Base-by-base conservation (phyloP, 1,139 yeast species). In the Debaryomyces nepalensis region DNA sequence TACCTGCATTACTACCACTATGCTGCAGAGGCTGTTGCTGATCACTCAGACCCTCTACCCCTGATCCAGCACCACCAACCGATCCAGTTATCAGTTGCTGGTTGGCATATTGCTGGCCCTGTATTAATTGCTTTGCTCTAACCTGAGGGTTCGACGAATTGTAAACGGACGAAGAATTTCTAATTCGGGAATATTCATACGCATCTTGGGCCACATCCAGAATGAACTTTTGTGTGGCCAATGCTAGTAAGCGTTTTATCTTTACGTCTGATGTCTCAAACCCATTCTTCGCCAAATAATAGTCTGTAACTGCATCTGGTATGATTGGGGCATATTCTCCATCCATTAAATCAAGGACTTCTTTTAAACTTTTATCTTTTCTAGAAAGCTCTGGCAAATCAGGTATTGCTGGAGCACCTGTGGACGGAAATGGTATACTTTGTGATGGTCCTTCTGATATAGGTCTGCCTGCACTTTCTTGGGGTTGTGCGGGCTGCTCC, bases 291-390 rank as follows among this genome's bases (percentile, higher is more conserved):
- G 91, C 84, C 39, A 95, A 69, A 57, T 93, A 93, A 62, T 89
- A 93, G 58, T 93, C 98, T 0, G 97, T 88, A n/a, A 95, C 98
- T 0, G 96, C 95, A 60, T 95, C 99, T 0, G 99, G 99, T 33
- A 95, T 93, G 31, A 95, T 87, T 1, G 99, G 99, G 2, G 97
- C 90, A 62, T 85, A 90, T 45, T 90, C 96, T 1, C 70, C 76
- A 49, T 89, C 96, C 91, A 93, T 86, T 66, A 90, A 73, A 38
- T 85, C 87, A 26, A 95, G 73, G 26, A 95, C 84, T 54, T 95
- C 98, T 52, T 84, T 82, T 35, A 95, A 69, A 0, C 96, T 84
- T 58, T 89, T 90, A 55, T 95, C 99, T 53, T 88, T 87, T 49
- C 93, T 75, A 1, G 90, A 79, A 43, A 86, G 71, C 45, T 84